These are phyloP conservation scores for Larix kaempferi DNA, from an alignment of 75 land plant genomes.

Conservation along the genomic window DNA sequence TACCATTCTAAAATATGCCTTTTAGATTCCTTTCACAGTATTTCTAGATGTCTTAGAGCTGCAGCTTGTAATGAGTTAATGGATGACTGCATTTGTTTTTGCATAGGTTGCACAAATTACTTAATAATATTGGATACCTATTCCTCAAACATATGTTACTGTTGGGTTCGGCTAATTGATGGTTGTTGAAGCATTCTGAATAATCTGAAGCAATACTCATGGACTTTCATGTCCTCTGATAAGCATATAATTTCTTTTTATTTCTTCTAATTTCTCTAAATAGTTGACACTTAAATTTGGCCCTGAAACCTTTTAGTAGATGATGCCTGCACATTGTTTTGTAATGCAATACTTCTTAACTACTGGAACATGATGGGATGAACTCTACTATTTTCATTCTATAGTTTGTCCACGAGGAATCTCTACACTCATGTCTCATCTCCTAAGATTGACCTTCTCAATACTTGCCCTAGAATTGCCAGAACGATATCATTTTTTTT, in stretches of 20 bases:
- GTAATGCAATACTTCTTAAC: neutral
- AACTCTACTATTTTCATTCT: neutral
- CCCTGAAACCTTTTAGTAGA: neutral
- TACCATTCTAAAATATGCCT: neutral
- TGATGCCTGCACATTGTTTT: neutral
- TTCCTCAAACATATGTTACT: neutral
- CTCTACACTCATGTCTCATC: constrained; percentile 36
- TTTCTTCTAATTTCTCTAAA: neutral
- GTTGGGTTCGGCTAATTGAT: neutral
- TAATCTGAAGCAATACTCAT: neutral
- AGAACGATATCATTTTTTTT: constrained; percentile 16
- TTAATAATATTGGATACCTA: neutral
- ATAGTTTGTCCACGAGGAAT: neutral
- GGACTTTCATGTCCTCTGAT: neutral
- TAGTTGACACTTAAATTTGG: neutral
- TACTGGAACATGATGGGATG: neutral
- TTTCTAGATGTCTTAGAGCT: neutral
- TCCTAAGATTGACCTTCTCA: constrained; percentile 53
- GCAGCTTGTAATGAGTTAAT: neutral
- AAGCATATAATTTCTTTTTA: neutral
- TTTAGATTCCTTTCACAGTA: neutral
- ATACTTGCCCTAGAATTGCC: neutral
- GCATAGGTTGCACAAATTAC: neutral
- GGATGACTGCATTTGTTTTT: neutral
- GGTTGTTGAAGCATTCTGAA: neutral